These are phyloP conservation scores for Kurtzmaniella quercitrusa DNA, from an alignment of 1,139 yeast species.

Conservation along the genomic window DNA sequence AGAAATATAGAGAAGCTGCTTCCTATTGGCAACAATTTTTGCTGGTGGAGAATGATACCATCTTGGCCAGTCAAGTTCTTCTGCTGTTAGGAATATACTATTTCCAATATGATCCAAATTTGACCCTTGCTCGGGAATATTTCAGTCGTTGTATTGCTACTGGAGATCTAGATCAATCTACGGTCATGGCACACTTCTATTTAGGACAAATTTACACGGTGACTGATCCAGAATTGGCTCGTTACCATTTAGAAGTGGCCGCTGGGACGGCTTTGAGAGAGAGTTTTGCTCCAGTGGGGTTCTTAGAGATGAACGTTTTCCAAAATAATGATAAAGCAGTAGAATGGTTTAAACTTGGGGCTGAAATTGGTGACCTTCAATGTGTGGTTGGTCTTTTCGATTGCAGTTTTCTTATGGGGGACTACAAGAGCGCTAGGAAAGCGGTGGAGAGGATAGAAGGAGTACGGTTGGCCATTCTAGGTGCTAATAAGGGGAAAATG, in stretches of 20 bases:
- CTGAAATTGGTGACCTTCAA: conserved; percentile 57
- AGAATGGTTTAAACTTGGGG: conserved; percentile 84
- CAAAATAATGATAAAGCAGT: conserved; percentile 50
- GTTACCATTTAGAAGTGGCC: conserved; percentile 69
- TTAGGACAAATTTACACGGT: conserved; percentile 65
- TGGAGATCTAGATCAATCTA: conserved; percentile 53
- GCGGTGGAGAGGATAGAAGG: conserved; percentile 27
- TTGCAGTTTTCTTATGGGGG: conserved; percentile 21
- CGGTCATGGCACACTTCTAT: conserved; percentile 69
- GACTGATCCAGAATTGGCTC: conserved; percentile 53
- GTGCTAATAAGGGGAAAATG: conserved; percentile 11
- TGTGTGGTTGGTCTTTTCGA: conserved; percentile 80
- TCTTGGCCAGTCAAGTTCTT: conserved; percentile 69
- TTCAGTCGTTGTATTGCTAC: conserved; percentile 58
- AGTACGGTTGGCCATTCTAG: conserved; percentile 20
- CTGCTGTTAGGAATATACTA: conserved; percentile 64
- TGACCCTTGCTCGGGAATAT: conserved; percentile 48
- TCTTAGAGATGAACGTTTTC: conserved; percentile 68
- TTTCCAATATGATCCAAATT: conserved; percentile 46
- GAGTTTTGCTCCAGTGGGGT: conserved; percentile 73
- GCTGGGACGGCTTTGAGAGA: conserved; percentile 77
- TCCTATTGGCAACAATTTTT: conserved; percentile 60
- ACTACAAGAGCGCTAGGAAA: conserved; percentile 20
- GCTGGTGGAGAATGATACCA: conserved; percentile 48
- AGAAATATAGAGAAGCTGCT: conserved; percentile 47